Evolutionary conservation across 371 early-diverging fungal species (phyloP).

Genomic region (Mortierella sp.): DNA sequence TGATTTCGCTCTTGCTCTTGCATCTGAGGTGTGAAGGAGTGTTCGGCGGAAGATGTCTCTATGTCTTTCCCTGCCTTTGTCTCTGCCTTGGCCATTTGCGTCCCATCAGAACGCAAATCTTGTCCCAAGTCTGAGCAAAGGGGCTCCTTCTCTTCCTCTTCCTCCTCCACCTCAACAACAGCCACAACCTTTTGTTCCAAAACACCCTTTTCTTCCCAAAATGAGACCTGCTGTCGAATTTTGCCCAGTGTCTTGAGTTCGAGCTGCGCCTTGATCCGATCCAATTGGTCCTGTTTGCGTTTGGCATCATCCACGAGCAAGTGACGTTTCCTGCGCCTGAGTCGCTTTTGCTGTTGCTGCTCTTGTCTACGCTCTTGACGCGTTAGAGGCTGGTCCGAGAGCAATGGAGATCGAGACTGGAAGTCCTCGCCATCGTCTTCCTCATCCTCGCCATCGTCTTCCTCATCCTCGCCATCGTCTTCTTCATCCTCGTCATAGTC

Average conservation of each 20-base stretch:
- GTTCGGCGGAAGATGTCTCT: too few relatives aligned
- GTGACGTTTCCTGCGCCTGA: slow-evolving; percentile 3
- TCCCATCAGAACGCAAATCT: too few relatives aligned
- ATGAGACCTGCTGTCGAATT: slow-evolving; percentile 39
- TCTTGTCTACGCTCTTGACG: background rate
- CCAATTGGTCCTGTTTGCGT: slow-evolving; percentile 45
- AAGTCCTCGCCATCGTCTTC: background rate
- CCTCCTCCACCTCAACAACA: slow-evolving; percentile 52
- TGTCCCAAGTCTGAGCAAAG: too few relatives aligned
- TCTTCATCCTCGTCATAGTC: background rate
- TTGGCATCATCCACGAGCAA: slow-evolving; percentile 32
- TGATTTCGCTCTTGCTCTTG: too few relatives aligned
- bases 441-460: background rate
- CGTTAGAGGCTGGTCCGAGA: background rate
- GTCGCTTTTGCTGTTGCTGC: background rate
- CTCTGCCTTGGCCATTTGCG: too few relatives aligned
- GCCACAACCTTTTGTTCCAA: slow-evolving; percentile 57
- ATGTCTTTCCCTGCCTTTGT: too few relatives aligned
- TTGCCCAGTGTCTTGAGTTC: slow-evolving; percentile 26
- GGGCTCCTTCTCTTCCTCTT: slow-evolving; percentile 1
- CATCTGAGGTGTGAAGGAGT: too few relatives aligned
- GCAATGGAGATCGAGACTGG: background rate
- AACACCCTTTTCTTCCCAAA: slow-evolving; percentile 50
- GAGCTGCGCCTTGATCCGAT: slow-evolving; percentile 35
- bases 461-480: background rate